phyloP scores from a whole-genome alignment of 169 alveolate species.

The Cryptosporidium tyzzeri region DNA sequence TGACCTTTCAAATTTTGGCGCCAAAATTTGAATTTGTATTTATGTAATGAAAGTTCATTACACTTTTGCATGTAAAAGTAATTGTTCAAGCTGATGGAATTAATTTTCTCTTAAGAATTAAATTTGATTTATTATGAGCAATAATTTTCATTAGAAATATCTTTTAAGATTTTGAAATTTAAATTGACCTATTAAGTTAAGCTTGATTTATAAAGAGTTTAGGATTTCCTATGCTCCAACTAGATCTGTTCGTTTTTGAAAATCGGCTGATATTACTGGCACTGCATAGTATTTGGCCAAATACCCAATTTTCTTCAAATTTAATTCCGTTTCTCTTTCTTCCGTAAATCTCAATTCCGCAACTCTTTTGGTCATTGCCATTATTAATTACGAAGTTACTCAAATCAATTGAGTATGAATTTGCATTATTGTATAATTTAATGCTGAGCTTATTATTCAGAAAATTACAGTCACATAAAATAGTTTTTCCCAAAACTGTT shows the following conservation, averaged over 20 bases:
- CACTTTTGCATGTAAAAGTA: not conserved
- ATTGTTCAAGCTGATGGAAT: too few relatives aligned
- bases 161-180: not conserved
- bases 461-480: conserved; percentile 49
- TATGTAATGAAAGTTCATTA: not conserved
- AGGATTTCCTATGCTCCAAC: conserved; percentile 19
- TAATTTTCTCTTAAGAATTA: not conserved
- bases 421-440: not conserved
- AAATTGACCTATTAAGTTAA: not conserved
- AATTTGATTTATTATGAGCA: not conserved
- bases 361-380: not conserved
- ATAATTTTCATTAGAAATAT: too few relatives aligned
- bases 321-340: not conserved
- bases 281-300: conserved; percentile 50
- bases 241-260: not conserved
- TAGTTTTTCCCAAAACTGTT: conserved; percentile 12
- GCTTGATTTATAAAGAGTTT: too few relatives aligned
- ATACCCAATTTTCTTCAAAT: conserved; percentile 47
- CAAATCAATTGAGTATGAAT: conserved; percentile 1
- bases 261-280: not conserved
- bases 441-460: not conserved
- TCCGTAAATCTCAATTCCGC: conserved; percentile 36
- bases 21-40: not conserved
- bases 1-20: not conserved
- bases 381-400: not conserved